Percentiles rank a stretch among this genome's conserved stretches.
Evolutionary conservation across 23 red algal species (phyloP).

Genomic region (Gracilaria caudata): DNA sequence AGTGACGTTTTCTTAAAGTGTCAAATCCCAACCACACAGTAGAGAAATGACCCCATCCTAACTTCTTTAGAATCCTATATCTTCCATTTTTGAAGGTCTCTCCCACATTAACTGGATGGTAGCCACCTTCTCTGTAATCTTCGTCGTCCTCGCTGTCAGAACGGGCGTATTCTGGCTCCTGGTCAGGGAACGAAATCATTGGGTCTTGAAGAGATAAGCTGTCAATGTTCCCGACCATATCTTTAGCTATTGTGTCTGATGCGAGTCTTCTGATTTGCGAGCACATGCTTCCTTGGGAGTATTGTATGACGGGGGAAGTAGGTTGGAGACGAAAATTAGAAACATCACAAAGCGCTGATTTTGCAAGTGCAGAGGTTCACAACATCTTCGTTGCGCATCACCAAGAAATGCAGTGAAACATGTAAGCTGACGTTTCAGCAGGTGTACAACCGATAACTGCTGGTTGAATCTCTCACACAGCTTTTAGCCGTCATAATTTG

Average conservation of each 20-base stretch:
- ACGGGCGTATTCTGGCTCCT: conserved; percentile 14
- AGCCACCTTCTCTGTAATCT: conserved; percentile 79
- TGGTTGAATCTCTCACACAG: neutral
- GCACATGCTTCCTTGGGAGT: neutral
- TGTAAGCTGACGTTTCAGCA: neutral
- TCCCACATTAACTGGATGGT: conserved; percentile 84
- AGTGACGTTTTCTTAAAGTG: conserved; percentile 18
- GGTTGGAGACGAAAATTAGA: neutral
- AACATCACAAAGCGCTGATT: neutral
- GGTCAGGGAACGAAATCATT: conserved; percentile 16
- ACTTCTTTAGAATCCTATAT: conserved; percentile 85
- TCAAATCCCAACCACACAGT: conserved; percentile 94
- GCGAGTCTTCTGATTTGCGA: neutral
- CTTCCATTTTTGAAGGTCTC: conserved; percentile 84
- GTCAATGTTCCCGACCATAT: neutral
- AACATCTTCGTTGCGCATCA: neutral
- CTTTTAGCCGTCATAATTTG: neutral
- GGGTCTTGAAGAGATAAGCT: neutral
- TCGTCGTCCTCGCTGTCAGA: conserved; percentile 71
- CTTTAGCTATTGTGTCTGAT: neutral
- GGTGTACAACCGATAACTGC: neutral
- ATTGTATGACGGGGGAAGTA: neutral
- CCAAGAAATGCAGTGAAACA: neutral
- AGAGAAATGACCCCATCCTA: conserved; percentile 99
- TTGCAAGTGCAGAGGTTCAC: neutral